These are phyloP conservation scores for Lotmaria passim DNA, from an alignment of 208 protist species.

Conservation along the genomic window DNA sequence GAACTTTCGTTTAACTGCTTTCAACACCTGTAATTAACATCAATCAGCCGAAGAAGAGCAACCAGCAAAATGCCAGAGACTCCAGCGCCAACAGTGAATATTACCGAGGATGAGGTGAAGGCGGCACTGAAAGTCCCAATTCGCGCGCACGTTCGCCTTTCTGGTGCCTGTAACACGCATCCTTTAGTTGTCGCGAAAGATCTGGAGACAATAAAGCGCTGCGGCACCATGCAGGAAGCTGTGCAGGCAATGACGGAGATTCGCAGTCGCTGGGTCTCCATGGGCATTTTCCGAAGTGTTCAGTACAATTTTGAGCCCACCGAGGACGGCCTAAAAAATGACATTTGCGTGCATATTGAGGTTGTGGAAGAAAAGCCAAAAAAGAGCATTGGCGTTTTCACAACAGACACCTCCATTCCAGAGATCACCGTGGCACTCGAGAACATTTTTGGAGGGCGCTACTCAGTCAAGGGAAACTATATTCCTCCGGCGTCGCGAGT, in stretches of 20 bases:
- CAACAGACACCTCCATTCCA: constrained; percentile 80
- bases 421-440: constrained; percentile 76
- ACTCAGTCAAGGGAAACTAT: constrained; percentile 82
- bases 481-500: constrained; percentile 77
- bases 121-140: constrained; percentile 51
- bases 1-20: background rate
- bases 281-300: constrained; percentile 77
- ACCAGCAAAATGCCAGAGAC: constrained; percentile 17
- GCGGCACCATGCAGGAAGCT: constrained; percentile 64
- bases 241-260: constrained; percentile 55
- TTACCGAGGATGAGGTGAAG: constrained; percentile 60
- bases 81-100: constrained; percentile 34
- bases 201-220: constrained; percentile 77
- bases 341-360: constrained; percentile 81
- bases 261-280: constrained; percentile 53
- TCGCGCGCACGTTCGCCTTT: constrained; percentile 71
- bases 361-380: constrained; percentile 72
- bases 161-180: constrained; percentile 60
- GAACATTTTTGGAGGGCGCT: constrained; percentile 78
- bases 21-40: constrained; percentile 4
- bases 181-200: constrained; percentile 72
- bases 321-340: constrained; percentile 56
- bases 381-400: constrained; percentile 82
- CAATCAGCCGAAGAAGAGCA: background rate
- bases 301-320: constrained; percentile 88